Evolutionary conservation across 352 stramenopile genomes (phyloP).

Genomic region (Globisporangium ultimum): DNA sequence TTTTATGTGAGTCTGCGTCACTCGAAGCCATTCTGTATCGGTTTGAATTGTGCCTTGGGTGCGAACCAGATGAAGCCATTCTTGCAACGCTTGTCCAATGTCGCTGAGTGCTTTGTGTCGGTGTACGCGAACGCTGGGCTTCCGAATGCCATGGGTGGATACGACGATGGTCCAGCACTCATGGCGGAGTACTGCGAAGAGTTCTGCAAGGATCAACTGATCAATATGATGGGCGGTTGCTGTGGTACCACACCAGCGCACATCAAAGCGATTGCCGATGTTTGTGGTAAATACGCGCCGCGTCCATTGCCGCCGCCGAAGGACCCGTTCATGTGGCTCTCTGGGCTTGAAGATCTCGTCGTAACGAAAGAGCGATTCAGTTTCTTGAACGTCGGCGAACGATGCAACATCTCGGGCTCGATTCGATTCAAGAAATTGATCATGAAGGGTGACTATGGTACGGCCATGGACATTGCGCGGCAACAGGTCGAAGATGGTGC

Average conservation of each 20-base stretch:
- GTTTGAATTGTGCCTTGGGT: conserved; percentile 96
- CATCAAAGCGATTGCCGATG: conserved; percentile 90
- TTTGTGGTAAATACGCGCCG: conserved; percentile 71
- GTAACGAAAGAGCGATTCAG: conserved; percentile 92
- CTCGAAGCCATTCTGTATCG: conserved; percentile 95
- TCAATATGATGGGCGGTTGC: conserved; percentile 98
- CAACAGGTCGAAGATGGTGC: conserved; percentile 96
- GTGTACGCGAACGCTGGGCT: conserved; percentile 97
- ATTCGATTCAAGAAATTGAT: conserved; percentile 96
- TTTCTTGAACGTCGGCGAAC: conserved; percentile 96
- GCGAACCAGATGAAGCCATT: conserved; percentile 97
- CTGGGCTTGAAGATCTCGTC: conserved; percentile 92
- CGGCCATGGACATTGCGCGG: conserved; percentile 96
- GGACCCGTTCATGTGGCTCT: conserved; percentile 95
- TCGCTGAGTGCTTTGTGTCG: conserved; percentile 95
- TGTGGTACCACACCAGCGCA: conserved; percentile 95
- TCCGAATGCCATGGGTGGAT: conserved; percentile 97
- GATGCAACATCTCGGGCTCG: conserved; percentile 95
- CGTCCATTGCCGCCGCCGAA: conserved; percentile 80
- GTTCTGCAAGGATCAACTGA: conserved; percentile 92
- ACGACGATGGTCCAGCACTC: conserved; percentile 92
- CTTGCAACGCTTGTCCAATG: conserved; percentile 87
- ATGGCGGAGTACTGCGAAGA: conserved; percentile 94
- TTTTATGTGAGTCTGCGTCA: conserved; percentile 97
- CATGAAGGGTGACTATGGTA: conserved; percentile 92